Percentiles rank a stretch among this genome's conserved stretches.
These are phyloP conservation scores for Globisporangium irregulare DNA, from an alignment of 352 stramenopile genomes.

Conservation along the genomic window DNA sequence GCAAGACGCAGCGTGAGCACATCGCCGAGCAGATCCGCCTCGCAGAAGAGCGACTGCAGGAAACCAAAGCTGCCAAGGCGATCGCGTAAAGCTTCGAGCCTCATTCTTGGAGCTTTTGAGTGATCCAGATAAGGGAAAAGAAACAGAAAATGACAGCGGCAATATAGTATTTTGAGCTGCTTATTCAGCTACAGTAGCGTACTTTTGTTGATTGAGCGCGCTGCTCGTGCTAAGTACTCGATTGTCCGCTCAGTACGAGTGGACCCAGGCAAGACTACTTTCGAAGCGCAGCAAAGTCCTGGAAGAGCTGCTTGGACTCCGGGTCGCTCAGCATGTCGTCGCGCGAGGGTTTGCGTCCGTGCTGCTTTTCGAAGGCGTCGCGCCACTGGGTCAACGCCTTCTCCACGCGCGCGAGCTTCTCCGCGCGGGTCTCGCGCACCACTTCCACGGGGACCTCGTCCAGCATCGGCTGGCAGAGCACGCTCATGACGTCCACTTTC, in stretches of 20 bases:
- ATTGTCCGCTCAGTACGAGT: not conserved
- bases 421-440: slow-evolving; percentile 45
- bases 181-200: not conserved
- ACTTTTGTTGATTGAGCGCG: not conserved
- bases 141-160: not conserved
- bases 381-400: slow-evolving; percentile 63
- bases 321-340: slow-evolving; percentile 66
- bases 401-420: slow-evolving; percentile 64
- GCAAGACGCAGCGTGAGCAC: slow-evolving; percentile 67
- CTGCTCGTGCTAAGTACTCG: not conserved
- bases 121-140: not conserved
- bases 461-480: slow-evolving; percentile 82
- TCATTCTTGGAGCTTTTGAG: not conserved
- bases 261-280: slow-evolving; percentile 31
- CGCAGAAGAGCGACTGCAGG: slow-evolving; percentile 54
- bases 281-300: slow-evolving; percentile 62
- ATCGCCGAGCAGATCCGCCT: slow-evolving; percentile 49
- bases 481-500: slow-evolving; percentile 80
- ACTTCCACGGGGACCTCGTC: slow-evolving; percentile 46
- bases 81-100: not conserved
- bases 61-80: slow-evolving; percentile 46
- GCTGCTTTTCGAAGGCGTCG: slow-evolving; percentile 48
- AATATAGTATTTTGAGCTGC: not conserved
- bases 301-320: slow-evolving; percentile 58
- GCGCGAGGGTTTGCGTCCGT: slow-evolving; percentile 52